Percentiles rank a stretch among this genome's conserved stretches.
These are phyloP conservation scores for Vittaforma corneae DNA, from an alignment of 371 early-diverging fungal genomes.

Conservation along the genomic window DNA sequence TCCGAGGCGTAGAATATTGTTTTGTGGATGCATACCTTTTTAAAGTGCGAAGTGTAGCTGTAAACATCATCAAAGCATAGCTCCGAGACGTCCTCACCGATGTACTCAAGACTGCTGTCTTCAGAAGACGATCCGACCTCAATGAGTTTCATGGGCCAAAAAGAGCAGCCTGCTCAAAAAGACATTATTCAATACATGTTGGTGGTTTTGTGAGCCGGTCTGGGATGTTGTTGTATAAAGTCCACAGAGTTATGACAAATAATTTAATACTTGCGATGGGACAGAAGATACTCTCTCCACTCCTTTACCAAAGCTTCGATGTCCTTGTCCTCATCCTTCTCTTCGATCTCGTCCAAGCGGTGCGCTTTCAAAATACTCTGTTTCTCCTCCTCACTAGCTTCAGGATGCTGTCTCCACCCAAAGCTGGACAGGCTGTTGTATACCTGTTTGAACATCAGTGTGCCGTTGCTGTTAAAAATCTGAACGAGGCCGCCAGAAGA, in stretches of 20 bases:
- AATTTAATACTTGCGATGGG: not conserved
- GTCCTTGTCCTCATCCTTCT: constrained; percentile 12
- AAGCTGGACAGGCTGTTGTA: constrained; percentile 26
- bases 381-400: constrained; percentile 14
- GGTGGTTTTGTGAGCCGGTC: not conserved
- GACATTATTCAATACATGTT: not conserved
- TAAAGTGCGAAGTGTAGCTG: too few species aligned
- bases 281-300: constrained; percentile 41
- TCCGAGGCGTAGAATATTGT: too few species aligned
- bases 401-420: constrained; percentile 38
- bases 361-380: constrained; percentile 9
- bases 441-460: constrained; percentile 38
- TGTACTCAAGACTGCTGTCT: too few species aligned
- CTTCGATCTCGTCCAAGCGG: not conserved
- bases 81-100: too few species aligned
- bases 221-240: not conserved
- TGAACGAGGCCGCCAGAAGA: constrained; percentile 36
- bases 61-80: too few species aligned
- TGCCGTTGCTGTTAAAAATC: constrained; percentile 44
- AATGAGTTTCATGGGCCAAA: too few species aligned
- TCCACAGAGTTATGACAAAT: not conserved
- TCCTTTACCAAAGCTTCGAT: constrained; percentile 10
- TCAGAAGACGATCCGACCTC: too few species aligned
- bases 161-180: too few species aligned
- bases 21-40: too few species aligned